Conservation (phyloP, 768 basidiomycete genomes). For the Boletus eberwhitei region DNA sequence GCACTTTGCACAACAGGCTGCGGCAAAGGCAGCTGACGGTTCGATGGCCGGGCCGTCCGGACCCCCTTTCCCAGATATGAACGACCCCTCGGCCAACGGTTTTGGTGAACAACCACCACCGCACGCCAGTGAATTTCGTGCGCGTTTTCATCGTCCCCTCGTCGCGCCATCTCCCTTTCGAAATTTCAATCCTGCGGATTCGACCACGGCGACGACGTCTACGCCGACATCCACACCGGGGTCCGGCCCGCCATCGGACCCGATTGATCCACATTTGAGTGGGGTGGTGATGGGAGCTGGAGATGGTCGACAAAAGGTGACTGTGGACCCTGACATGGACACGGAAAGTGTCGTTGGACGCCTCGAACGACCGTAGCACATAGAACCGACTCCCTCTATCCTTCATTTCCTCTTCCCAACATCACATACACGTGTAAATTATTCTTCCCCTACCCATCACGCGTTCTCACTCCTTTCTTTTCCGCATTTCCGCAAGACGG, state of each 20-base stretch:
- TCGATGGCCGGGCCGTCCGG: conserved; percentile 27
- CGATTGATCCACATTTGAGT: conserved; percentile 33
- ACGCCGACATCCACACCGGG: conserved; percentile 35
- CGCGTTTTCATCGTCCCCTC: conserved; percentile 61
- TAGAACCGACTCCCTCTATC: background rate
- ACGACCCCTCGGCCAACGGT: conserved; percentile 28
- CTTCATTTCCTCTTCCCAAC: background rate
- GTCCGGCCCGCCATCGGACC: conserved; percentile 32
- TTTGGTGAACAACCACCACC: conserved; percentile 32
- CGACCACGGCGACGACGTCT: conserved; percentile 30
- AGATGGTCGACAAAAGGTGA: conserved; percentile 26
- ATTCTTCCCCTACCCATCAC: background rate
- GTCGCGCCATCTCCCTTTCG: conserved; percentile 60
- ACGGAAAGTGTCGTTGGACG: conserved; percentile 22
- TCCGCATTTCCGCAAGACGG: background rate
- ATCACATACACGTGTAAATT: conserved; percentile 18
- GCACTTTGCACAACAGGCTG: conserved; percentile 42
- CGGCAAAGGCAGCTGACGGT: conserved; percentile 30
- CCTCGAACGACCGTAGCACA: conserved; percentile 16
- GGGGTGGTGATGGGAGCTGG: conserved; percentile 22
- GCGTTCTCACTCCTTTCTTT: background rate
- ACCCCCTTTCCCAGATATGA: conserved; percentile 32
- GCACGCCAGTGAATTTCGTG: conserved; percentile 54
- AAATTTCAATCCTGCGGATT: conserved; percentile 28
- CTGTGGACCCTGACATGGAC: conserved; percentile 27